A percentile compares a stretch with the other conserved stretches of the same genome.
Evolutionary conservation across 768 basidiomycete species (phyloP).

Genomic region (Leucocoprinus birnbaumii): DNA sequence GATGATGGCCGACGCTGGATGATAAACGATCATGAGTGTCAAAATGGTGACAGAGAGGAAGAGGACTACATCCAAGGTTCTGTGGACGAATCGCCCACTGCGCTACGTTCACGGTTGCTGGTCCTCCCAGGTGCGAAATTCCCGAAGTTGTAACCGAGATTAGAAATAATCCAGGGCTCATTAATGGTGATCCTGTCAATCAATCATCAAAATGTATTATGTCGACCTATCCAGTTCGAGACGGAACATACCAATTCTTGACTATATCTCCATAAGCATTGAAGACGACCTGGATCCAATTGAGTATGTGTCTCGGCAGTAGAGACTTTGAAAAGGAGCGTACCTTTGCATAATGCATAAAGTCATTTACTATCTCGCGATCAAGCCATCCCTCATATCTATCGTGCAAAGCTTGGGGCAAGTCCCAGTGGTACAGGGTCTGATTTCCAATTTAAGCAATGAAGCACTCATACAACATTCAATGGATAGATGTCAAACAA

Average conservation of each 20-base stretch:
- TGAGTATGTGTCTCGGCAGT: neutral
- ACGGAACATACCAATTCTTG: slow-evolving; percentile 53
- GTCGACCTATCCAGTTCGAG: neutral
- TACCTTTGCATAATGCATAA: slow-evolving; percentile 54
- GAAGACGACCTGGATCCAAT: slow-evolving; percentile 51
- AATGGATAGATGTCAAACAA: neutral
- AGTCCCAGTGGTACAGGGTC: slow-evolving; percentile 79
- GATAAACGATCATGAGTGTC: neutral
- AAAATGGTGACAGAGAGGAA: neutral
- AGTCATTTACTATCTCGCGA: slow-evolving; percentile 63
- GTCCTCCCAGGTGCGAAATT: slow-evolving; percentile 69
- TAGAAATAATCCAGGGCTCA: slow-evolving; percentile 68
- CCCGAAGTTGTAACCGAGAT: slow-evolving; percentile 63
- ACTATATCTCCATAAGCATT: slow-evolving; percentile 70
- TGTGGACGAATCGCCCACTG: slow-evolving; percentile 55
- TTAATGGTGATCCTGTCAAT: slow-evolving; percentile 63
- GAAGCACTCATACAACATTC: neutral
- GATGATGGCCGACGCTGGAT: slow-evolving; percentile 58
- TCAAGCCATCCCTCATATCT: slow-evolving; percentile 78
- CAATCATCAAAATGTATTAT: neutral
- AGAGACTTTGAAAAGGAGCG: neutral
- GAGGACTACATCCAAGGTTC: slow-evolving; percentile 62
- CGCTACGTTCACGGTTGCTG: slow-evolving; percentile 52
- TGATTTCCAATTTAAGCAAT: slow-evolving; percentile 18
- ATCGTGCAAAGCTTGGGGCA: slow-evolving; percentile 69